These are phyloP conservation scores for Erysimum cheiri DNA, from an alignment of 441 rosid genomes.

Conservation along the genomic window DNA sequence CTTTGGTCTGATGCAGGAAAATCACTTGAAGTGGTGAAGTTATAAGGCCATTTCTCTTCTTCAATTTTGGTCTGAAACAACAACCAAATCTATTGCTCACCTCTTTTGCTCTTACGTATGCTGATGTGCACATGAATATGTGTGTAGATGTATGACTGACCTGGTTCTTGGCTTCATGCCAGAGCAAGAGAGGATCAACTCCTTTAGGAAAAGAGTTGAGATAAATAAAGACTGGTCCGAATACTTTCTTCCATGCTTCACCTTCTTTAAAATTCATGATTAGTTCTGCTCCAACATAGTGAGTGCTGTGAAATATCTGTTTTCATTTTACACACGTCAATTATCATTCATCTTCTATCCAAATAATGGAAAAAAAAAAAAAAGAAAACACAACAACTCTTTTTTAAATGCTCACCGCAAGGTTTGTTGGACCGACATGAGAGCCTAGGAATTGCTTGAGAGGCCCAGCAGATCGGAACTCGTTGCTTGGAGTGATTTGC, in stretches of 20 bases:
- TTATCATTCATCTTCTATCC: constrained; percentile 1
- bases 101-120: constrained; percentile 1
- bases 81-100: neutral
- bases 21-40: constrained; percentile 60
- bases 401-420: constrained; percentile 50
- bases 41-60: constrained; percentile 70
- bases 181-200: constrained; percentile 55
- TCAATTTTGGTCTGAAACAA: constrained; percentile 50
- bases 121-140: neutral
- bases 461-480: constrained; percentile 72
- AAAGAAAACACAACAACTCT: no score
- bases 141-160: constrained; percentile 31
- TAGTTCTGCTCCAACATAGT: constrained; percentile 68
- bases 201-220: constrained; percentile 54
- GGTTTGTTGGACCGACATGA: constrained; percentile 73
- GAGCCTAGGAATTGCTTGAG: constrained; percentile 67
- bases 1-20: constrained; percentile 58
- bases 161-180: constrained; percentile 74
- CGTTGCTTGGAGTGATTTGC: constrained; percentile 77
- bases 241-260: constrained; percentile 77
- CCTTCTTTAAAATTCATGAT: constrained; percentile 50
- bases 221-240: constrained; percentile 66
- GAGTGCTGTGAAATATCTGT: constrained; percentile 71
- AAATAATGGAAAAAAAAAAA: neutral
- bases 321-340: constrained; percentile 18